Conservation (phyloP, 2,329 filamentous ascomycete genomes). For the Alternaria angustiovoidea region DNA sequence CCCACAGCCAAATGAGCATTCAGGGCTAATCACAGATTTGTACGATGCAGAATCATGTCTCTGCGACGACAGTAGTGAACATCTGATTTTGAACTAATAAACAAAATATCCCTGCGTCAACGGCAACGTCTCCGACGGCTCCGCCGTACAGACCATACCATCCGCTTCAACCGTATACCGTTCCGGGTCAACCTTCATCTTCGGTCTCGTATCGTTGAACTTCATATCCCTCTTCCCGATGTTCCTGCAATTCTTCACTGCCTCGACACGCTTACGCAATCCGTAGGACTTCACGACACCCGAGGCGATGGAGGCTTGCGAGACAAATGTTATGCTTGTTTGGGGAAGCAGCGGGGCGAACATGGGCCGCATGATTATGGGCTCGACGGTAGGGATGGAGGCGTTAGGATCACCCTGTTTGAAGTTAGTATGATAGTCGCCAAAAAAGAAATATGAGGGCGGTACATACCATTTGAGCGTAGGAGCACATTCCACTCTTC, state of each 20-base stretch:
- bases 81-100: conserved; percentile 60
- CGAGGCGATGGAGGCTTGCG: conserved; percentile 71
- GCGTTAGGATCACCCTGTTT: conserved; percentile 59
- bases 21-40: not conserved
- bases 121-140: conserved; percentile 74
- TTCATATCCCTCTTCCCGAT: conserved; percentile 90
- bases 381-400: conserved; percentile 84
- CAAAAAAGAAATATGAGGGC: not conserved
- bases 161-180: conserved; percentile 88
- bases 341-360: conserved; percentile 77
- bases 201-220: conserved; percentile 82
- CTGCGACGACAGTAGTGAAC: not conserved
- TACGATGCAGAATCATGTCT: not conserved
- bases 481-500: conserved; percentile 87
- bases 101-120: conserved; percentile 80
- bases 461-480: conserved; percentile 77
- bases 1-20: no score
- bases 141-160: conserved; percentile 75
- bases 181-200: conserved; percentile 92
- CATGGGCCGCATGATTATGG: conserved; percentile 84
- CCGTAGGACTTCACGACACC: conserved; percentile 76
- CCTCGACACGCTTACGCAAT: conserved; percentile 79
- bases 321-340: conserved; percentile 85
- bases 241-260: conserved; percentile 77
- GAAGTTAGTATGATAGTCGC: conserved; percentile 4